These are phyloP conservation scores for Cryomyces antarcticus DNA, from an alignment of 495 filamentous ascomycete genomes.

Conservation along the genomic window DNA sequence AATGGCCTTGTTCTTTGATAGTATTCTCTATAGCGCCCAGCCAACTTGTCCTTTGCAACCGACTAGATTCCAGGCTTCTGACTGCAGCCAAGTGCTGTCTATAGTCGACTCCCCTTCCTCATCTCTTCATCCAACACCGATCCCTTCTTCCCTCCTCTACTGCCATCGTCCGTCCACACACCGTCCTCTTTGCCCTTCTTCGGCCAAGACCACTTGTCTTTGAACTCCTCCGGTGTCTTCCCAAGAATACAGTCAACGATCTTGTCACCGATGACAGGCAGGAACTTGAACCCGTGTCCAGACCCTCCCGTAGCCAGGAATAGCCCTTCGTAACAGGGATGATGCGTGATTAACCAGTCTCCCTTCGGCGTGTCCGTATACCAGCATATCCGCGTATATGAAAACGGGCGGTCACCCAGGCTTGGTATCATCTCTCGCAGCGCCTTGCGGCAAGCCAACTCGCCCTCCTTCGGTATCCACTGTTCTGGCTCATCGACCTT, in stretches of 20 bases:
- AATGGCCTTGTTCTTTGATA: too few species aligned
- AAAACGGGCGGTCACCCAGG: conserved; percentile 43
- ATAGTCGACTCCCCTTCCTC: neutral
- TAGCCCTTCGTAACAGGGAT: conserved; percentile 42
- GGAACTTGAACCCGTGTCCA: conserved; percentile 78
- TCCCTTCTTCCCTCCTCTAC: conserved; percentile 34
- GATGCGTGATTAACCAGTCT: conserved; percentile 64
- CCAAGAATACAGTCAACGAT: conserved; percentile 46
- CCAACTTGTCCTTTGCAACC: too few species aligned
- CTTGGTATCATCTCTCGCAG: conserved; percentile 41
- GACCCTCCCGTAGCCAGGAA: conserved; percentile 73
- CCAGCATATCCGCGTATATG: conserved; percentile 63
- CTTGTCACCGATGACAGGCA: conserved; percentile 66
- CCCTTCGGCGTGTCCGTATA: conserved; percentile 56
- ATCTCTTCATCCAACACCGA: conserved; percentile 23
- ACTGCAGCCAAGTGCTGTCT: too few species aligned
- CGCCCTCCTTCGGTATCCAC: conserved; percentile 36
- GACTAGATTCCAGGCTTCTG: too few species aligned
- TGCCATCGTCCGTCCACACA: conserved; percentile 44
- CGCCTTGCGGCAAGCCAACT: conserved; percentile 36
- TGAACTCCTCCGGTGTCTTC: conserved; percentile 29
- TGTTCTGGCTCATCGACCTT: conserved; percentile 10
- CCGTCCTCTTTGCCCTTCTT: conserved; percentile 16
- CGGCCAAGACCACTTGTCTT: conserved; percentile 49
- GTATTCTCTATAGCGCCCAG: too few species aligned